phyloP scores from a whole-genome alignment of 495 filamentous ascomycete genomes.

The Rostrohypoxylon terebratum region DNA sequence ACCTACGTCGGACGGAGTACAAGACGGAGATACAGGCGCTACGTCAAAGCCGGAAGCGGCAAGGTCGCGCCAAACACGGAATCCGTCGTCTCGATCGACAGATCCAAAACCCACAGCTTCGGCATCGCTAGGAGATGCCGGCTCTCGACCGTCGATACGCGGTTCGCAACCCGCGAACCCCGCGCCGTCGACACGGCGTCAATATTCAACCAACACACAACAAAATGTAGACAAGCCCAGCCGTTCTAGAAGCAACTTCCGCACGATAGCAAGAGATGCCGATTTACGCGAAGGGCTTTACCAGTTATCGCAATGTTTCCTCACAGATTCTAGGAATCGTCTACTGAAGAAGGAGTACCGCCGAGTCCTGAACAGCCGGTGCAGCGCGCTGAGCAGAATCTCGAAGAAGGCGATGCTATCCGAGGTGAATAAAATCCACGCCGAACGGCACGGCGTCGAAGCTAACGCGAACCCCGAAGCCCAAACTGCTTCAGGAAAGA shows the following conservation, averaged over 20 bases:
- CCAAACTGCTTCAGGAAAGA: too few relatives aligned
- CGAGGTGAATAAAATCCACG: not conserved
- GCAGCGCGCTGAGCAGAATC: not conserved
- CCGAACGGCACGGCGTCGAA: not conserved
- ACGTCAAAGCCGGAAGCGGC: conserved; percentile 20
- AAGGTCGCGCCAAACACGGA: conserved; percentile 20
- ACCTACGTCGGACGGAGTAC: not conserved
- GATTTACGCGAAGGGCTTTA: not conserved
- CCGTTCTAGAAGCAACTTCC: not conserved
- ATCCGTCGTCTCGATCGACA: conserved; percentile 35
- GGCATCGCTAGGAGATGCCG: conserved; percentile 14
- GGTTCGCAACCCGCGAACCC: conserved; percentile 6
- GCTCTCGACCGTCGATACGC: conserved; percentile 35
- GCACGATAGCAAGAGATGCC: not conserved
- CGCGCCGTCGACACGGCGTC: conserved; percentile 42
- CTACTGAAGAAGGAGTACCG: not conserved
- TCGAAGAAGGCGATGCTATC: not conserved
- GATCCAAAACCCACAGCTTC: conserved; percentile 20
- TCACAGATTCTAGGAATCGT: too few relatives aligned
- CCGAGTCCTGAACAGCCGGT: not conserved
- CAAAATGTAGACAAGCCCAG: not conserved
- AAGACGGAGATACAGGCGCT: not conserved
- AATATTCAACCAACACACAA: conserved; percentile 19
- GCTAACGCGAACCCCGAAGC: not conserved
- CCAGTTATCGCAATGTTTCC: not conserved